These are phyloP conservation scores for Diplodia corticola DNA, from an alignment of 2,329 filamentous ascomycete species.

Conservation along the genomic window DNA sequence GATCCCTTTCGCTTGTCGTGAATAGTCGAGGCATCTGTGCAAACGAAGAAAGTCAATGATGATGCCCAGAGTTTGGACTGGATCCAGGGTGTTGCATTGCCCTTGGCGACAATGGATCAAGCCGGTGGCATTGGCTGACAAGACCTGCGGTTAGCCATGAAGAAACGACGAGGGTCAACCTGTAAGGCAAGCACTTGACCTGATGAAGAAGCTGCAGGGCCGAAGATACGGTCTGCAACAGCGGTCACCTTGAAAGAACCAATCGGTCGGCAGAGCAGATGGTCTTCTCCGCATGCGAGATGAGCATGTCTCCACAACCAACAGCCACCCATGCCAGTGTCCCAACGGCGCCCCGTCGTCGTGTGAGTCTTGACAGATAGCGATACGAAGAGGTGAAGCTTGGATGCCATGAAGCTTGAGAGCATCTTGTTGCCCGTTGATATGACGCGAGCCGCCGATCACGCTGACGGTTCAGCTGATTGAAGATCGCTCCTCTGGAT, in stretches of 20 bases:
- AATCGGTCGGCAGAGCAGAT: background rate
- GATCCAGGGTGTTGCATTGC: too few relatives aligned
- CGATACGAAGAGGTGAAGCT: background rate
- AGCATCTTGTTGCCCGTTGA: background rate
- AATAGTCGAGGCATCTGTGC: too few relatives aligned
- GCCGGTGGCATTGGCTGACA: background rate
- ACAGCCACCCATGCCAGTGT: background rate
- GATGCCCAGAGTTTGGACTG: too few relatives aligned
- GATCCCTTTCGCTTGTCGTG: too few relatives aligned
- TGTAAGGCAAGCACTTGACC: background rate
- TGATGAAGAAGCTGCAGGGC: background rate
- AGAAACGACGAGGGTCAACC: background rate
- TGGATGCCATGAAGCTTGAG: background rate
- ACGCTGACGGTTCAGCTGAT: background rate
- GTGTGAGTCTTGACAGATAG: background rate
- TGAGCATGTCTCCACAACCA: background rate
- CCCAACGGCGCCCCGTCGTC: background rate
- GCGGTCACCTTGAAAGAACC: background rate
- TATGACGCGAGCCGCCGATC: constrained; percentile 15
- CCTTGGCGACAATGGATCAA: too few relatives aligned
- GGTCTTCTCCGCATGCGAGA: background rate
- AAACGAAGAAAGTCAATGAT: too few relatives aligned
- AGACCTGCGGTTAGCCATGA: background rate
- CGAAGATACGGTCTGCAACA: background rate
- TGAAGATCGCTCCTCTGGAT: constrained; percentile 8